Evolutionary conservation across 495 filamentous ascomycete species (phyloP).

Genomic region (Aspergillus sclerotiicarbonarius): DNA sequence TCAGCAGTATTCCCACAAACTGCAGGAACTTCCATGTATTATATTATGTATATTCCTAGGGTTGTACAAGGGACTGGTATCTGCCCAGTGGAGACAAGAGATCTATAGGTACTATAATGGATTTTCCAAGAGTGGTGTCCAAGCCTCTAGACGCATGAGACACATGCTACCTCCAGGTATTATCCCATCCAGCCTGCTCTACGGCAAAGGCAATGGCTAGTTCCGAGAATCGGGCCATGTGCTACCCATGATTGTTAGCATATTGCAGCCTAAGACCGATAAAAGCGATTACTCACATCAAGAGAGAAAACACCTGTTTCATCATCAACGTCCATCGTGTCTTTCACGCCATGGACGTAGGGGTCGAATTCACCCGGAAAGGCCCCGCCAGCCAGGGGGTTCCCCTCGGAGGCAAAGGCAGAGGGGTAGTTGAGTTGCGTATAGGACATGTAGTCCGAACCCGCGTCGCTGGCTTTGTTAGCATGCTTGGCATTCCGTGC

Average conservation of each 20-base stretch:
- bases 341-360: background rate
- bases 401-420: constrained; percentile 1
- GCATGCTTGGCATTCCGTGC: no score
- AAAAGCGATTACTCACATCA: background rate
- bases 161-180: background rate
- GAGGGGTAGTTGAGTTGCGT: constrained; percentile 4
- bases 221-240: constrained; percentile 1
- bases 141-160: no score
- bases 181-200: constrained; percentile 1
- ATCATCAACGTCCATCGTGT: constrained; percentile 4
- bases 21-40: no score
- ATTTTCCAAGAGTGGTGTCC: no score
- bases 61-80: no score
- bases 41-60: no score
- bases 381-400: background rate
- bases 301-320: background rate
- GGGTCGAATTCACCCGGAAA: background rate
- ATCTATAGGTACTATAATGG: no score
- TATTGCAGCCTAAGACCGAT: no score
- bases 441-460: constrained; percentile 5
- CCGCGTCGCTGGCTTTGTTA: background rate
- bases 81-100: no score
- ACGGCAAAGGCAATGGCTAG: constrained; percentile 5
- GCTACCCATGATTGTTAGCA: background rate
- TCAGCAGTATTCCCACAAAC: no score